These are phyloP conservation scores for Pleurotus sapidus DNA, from an alignment of 768 basidiomycete species.

Conservation along the genomic window DNA sequence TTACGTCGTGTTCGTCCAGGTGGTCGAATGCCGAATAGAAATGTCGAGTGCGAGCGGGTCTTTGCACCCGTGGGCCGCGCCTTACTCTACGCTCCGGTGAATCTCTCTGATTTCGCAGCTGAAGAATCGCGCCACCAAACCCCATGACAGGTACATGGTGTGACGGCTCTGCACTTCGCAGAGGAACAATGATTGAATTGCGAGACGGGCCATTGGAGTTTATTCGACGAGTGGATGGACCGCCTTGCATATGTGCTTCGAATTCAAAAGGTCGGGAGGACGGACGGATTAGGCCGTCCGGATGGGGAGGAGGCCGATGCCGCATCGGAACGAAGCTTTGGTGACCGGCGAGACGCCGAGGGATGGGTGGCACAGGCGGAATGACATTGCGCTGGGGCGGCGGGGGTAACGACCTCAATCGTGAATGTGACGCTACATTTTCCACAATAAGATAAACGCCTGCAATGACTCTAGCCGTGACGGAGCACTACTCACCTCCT, in stretches of 20 bases:
- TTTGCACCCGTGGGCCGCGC: not conserved
- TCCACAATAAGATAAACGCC: not conserved
- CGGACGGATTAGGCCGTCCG: constrained; percentile 46
- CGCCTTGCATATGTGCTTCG: constrained; percentile 29
- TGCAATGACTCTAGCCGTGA: not conserved
- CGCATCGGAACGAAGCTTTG: constrained; percentile 36
- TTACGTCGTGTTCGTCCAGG: constrained; percentile 10
- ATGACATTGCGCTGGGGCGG: constrained; percentile 30
- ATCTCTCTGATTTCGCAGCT: constrained; percentile 7
- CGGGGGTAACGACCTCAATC: constrained; percentile 48
- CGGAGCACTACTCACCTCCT: constrained; percentile 6
- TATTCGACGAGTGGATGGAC: constrained; percentile 10
- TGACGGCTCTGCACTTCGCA: constrained; percentile 37
- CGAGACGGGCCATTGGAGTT: constrained; percentile 16
- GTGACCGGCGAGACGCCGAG: constrained; percentile 29
- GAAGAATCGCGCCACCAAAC: constrained; percentile 51
- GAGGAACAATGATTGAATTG: constrained; percentile 17
- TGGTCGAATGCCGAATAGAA: not conserved
- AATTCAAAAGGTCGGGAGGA: constrained; percentile 50
- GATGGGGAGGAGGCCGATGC: constrained; percentile 26
- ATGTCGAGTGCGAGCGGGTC: not conserved
- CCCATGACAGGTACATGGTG: constrained; percentile 63
- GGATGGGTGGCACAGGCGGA: constrained; percentile 59
- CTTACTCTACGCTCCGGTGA: not conserved
- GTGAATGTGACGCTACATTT: constrained; percentile 15